A percentile compares a stretch with the other conserved stretches of the same genome.
These are phyloP conservation scores for Tripterygium wilfordii DNA, from an alignment of 177 flowering plant genomes.

Conservation along the genomic window DNA sequence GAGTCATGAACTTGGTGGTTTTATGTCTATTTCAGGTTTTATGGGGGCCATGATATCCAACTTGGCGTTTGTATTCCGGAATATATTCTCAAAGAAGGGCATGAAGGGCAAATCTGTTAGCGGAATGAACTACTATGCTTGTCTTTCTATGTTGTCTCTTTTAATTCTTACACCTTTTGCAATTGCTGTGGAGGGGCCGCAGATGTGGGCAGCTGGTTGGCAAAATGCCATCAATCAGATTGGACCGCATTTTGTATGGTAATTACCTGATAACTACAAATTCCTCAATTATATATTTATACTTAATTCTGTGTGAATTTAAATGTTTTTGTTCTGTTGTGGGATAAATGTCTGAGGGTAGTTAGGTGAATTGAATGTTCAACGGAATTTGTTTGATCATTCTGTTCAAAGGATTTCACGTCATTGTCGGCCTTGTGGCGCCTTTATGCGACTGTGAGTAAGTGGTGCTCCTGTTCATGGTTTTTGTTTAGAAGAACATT, in stretches of 20 bases:
- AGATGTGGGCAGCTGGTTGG: slow-evolving; percentile 54
- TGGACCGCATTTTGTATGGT: slow-evolving; percentile 47
- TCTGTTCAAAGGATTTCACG: no score
- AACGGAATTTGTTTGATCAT: no score
- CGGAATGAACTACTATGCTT: slow-evolving; percentile 66
- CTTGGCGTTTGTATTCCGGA: slow-evolving; percentile 54
- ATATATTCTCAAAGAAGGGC: slow-evolving; percentile 60
- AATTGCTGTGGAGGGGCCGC: slow-evolving; percentile 57
- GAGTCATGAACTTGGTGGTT: slow-evolving; percentile 1
- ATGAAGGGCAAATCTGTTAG: slow-evolving; percentile 59
- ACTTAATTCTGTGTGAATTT: no score
- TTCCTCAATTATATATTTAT: no score
- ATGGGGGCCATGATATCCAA: slow-evolving; percentile 73
- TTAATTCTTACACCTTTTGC: slow-evolving; percentile 58
- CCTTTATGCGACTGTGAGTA: no score
- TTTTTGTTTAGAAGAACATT: no score
- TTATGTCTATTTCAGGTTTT: slow-evolving; percentile 29
- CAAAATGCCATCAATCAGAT: slow-evolving; percentile 41
- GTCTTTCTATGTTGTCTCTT: slow-evolving; percentile 48
- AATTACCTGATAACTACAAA: slow-evolving; percentile 11
- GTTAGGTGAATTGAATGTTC: no score
- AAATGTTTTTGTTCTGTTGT: no score
- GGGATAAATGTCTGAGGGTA: no score
- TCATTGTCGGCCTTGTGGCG: no score
- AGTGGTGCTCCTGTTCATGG: no score